A percentile compares a stretch with the other conserved stretches of the same genome.
Evolutionary conservation across 2,329 filamentous ascomycete species (phyloP).

Genomic region (Aspergillus clavatus): DNA sequence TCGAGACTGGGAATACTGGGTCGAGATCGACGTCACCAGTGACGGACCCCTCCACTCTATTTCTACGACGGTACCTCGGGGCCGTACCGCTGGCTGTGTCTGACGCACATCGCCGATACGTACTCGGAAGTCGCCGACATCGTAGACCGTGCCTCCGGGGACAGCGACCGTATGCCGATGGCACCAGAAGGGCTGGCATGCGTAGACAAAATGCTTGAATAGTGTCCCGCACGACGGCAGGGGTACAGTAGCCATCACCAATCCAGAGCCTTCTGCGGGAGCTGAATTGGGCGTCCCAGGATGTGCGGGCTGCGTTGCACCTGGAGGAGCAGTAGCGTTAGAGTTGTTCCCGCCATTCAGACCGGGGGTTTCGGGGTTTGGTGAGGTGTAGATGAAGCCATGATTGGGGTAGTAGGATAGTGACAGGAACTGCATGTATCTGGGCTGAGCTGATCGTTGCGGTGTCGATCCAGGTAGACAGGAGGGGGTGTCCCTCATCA

Average conservation of each 20-base stretch:
- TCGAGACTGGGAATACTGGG: slow-evolving; percentile 7
- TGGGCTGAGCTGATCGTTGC: slow-evolving; percentile 27
- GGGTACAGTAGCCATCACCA: slow-evolving; percentile 40
- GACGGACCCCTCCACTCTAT: slow-evolving; percentile 41
- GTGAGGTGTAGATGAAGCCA: slow-evolving; percentile 40
- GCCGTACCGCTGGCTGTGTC: slow-evolving; percentile 32
- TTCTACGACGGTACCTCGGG: slow-evolving; percentile 43
- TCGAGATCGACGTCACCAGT: slow-evolving; percentile 22
- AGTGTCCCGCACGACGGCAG: slow-evolving; percentile 31
- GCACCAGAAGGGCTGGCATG: slow-evolving; percentile 41
- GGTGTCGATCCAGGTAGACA: slow-evolving; percentile 33
- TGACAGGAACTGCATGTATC: slow-evolving; percentile 42
- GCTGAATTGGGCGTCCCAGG: slow-evolving; percentile 2
- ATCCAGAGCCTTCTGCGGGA: slow-evolving; percentile 11
- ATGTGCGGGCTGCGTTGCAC: slow-evolving; percentile 4
- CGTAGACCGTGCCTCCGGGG: slow-evolving; percentile 35
- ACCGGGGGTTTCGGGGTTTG: slow-evolving; percentile 18
- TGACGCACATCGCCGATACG: slow-evolving; percentile 42
- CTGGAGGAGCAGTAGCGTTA: not conserved
- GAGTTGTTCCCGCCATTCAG: slow-evolving; percentile 2
- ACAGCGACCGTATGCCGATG: slow-evolving; percentile 38
- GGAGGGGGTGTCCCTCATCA: slow-evolving; percentile 41
- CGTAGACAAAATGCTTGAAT: slow-evolving; percentile 38
- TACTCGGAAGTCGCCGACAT: slow-evolving; percentile 41
- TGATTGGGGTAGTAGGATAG: slow-evolving; percentile 38